Percentiles rank a stretch among this genome's conserved stretches.
Evolutionary conservation across 148 eudicot species (phyloP).

Genomic region (Gaultheria prostrata): DNA sequence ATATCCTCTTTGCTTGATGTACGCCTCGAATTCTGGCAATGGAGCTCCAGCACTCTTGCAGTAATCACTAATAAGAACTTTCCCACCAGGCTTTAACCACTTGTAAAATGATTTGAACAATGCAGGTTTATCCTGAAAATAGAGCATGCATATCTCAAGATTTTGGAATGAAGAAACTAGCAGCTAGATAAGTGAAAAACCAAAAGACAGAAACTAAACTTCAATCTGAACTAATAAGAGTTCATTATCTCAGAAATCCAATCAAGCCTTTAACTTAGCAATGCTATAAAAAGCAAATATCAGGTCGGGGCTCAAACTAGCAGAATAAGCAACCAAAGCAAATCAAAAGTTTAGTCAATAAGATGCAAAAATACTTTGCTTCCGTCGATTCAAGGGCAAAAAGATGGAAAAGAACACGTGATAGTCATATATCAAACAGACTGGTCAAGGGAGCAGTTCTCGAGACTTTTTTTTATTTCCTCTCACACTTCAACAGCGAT

Average conservation of each 20-base stretch:
- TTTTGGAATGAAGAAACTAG: neutral
- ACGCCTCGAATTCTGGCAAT: slow-evolving; percentile 69
- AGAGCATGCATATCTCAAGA: neutral
- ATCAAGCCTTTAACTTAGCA: neutral
- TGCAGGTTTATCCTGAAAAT: slow-evolving; percentile 87
- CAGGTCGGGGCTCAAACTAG: neutral
- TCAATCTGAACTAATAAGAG: neutral
- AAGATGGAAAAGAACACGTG: neutral
- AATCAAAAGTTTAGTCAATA: neutral
- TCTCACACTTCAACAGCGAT: neutral
- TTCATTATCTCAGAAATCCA: neutral
- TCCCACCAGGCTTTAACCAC: slow-evolving; percentile 98
- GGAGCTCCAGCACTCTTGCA: slow-evolving; percentile 72
- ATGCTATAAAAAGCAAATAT: neutral
- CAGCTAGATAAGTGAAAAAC: neutral
- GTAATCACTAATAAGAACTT: slow-evolving; percentile 86
- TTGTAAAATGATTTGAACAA: slow-evolving; percentile 80
- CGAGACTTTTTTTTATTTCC: neutral
- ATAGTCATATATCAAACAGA: neutral
- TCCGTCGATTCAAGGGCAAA: neutral
- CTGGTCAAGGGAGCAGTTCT: neutral
- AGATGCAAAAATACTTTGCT: neutral
- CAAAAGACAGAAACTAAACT: neutral
- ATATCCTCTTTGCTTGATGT: slow-evolving; percentile 95
- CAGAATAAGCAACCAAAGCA: neutral